Conservation (phyloP, 306 rosid genomes). For the Lotus japonicus region DNA sequence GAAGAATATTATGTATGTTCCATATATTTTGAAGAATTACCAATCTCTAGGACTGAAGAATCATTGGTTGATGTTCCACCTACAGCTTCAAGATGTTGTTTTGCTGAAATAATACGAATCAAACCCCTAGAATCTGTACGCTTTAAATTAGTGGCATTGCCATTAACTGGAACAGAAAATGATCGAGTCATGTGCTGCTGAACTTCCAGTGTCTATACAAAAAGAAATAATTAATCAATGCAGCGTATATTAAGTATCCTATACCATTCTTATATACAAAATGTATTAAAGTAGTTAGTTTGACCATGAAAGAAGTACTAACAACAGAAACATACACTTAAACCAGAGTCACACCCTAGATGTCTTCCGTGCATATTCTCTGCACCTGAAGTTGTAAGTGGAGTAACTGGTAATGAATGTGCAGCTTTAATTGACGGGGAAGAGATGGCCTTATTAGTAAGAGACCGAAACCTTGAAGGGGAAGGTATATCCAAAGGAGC, state of each 20-base stretch:
- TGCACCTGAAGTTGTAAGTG: constrained; percentile 39
- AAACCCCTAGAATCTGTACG: constrained; percentile 51
- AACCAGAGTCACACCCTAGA: constrained; percentile 26
- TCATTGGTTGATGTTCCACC: constrained; percentile 31
- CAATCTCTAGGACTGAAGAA: constrained; percentile 40
- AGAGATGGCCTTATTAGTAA: constrained; percentile 43
- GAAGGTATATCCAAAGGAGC: constrained; percentile 44
- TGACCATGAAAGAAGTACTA: background rate
- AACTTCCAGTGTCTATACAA: constrained; percentile 40
- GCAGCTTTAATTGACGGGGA: constrained; percentile 42
- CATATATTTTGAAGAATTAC: constrained; percentile 29
- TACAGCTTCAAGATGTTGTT: constrained; percentile 31
- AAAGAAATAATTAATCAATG: constrained; percentile 18
- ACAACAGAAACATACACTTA: constrained; percentile 35
- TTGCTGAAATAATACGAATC: constrained; percentile 72
- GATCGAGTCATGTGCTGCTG: constrained; percentile 65
- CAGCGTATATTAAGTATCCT: background rate
- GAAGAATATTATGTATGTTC: background rate
- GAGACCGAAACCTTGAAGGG: constrained; percentile 41
- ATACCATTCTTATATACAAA: background rate
- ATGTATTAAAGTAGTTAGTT: background rate
- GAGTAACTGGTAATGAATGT: constrained; percentile 67
- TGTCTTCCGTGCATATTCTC: constrained; percentile 27
- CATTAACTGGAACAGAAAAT: constrained; percentile 67
- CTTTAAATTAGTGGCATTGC: constrained; percentile 43